Base-by-base conservation (phyloP, 805 yeast species). In the Saccharomycopsis fibuligera region DNA sequence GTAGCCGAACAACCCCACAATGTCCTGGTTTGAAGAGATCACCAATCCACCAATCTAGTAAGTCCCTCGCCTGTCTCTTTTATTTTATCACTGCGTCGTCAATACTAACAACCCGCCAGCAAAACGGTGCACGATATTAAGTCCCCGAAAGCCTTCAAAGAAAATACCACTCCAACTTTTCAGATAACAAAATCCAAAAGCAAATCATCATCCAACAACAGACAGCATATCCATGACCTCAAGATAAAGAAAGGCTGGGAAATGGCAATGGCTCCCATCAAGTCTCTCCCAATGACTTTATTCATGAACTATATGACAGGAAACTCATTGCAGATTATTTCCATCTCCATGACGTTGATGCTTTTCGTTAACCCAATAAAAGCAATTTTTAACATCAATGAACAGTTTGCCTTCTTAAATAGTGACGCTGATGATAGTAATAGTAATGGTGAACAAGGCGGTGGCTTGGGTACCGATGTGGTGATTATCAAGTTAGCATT, bases 271-370 rank as follows among this genome's bases (percentile, higher is more conserved):
- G 79, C 80, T 1, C 96, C 97, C 0, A 86, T 88, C 2, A 91
- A 89, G 61, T 66, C 76, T 25, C 74, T 93, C n/a, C 96, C 97
- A 5, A 85, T 88, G 95, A 93, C 87, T 60, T 64, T 86, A 44
- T 68, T 87, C 42, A 87, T 91, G 96, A 80, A 88, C 53, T 93
- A 87, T 63, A 86, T 91, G 87, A 80, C 96, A 0, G 98, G 98
- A 29, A 83, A 84, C 58, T 78, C 95, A 3, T 68, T 93, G 24
- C 98, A 93, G 59, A 74, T 91, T 56, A 88, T 91, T 54, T 93
- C 97, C 3, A 84, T 91, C 41, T 82, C 89, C 67, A 90, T 89
- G 86, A 83, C 96, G 0, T 62, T 86, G 25, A 87, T 83, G 87
- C 69, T 91, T 57, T 78, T 93, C 55, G 75, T 86, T 55, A 81